A percentile compares a stretch with the other conserved stretches of the same genome.
phyloP scores from a whole-genome alignment of 2,329 filamentous ascomycete genomes.

The Hypoxylon sp. region DNA sequence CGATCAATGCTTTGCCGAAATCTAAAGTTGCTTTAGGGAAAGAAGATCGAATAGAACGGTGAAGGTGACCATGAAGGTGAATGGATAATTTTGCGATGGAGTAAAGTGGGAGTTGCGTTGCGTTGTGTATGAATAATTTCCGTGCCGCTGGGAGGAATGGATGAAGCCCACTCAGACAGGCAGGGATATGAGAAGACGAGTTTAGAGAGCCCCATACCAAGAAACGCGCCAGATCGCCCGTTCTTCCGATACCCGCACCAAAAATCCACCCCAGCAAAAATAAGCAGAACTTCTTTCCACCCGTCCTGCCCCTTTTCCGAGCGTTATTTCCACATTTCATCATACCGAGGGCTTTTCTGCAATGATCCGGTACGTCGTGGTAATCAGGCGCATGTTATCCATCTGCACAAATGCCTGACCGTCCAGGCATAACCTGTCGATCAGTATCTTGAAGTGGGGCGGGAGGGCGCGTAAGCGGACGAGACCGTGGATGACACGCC shows the following conservation, averaged over 20 bases:
- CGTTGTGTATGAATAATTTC: constrained; percentile 5
- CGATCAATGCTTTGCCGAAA: constrained; percentile 39
- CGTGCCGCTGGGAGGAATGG: constrained; percentile 5
- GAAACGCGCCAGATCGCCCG: constrained; percentile 20
- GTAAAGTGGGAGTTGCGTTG: constrained; percentile 15
- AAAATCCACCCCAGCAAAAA: constrained; percentile 23
- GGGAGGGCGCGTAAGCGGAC: constrained; percentile 65
- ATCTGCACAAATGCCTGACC: constrained; percentile 70
- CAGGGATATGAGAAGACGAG: constrained; percentile 3
- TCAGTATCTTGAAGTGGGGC: constrained; percentile 67
- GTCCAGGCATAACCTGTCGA: constrained; percentile 68
- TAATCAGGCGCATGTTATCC: constrained; percentile 67
- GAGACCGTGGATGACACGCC: constrained; percentile 64
- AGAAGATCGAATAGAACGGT: constrained; percentile 38
- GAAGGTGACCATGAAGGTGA: constrained; percentile 14
- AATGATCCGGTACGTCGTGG: constrained; percentile 68
- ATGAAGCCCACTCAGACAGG: neutral
- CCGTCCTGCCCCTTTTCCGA: neutral
- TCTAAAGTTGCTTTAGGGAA: constrained; percentile 40
- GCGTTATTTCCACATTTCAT: constrained; percentile 10
- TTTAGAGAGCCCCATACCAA: constrained; percentile 33
- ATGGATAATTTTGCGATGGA: constrained; percentile 3
- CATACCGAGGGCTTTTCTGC: constrained; percentile 60
- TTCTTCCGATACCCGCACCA: constrained; percentile 18
- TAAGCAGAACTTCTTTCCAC: constrained; percentile 7